Conservation (phyloP, 495 filamentous ascomycete genomes). For the Astrothelium subdiscretum region DNA sequence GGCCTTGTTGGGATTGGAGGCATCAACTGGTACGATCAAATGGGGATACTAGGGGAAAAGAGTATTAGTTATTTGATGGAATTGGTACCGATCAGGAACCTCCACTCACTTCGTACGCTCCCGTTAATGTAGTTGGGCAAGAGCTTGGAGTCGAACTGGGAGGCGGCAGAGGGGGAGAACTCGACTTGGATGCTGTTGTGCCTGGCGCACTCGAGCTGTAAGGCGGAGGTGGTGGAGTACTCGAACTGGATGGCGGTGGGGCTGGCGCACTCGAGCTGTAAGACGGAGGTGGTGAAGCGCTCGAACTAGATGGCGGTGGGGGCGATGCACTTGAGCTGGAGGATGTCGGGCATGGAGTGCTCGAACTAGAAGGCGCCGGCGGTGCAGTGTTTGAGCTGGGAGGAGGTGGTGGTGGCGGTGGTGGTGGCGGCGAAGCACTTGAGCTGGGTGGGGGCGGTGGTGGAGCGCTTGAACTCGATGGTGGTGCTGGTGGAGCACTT, state of each 20-base stretch:
- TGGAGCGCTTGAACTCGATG: background rate
- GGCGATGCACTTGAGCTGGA: background rate
- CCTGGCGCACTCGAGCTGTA: background rate
- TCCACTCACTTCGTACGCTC: background rate
- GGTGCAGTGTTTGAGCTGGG: background rate
- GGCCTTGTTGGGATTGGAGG: conserved; percentile 12
- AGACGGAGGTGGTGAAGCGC: background rate
- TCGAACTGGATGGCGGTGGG: background rate
- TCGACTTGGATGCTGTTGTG: background rate
- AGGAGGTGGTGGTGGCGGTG: background rate
- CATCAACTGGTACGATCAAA: conserved; percentile 24
- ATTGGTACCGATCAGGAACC: background rate
- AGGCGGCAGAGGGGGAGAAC: background rate
- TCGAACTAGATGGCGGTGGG: background rate
- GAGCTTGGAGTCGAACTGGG: background rate
- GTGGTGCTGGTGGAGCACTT: background rate
- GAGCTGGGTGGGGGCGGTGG: background rate
- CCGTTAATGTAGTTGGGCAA: background rate
- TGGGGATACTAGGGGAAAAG: conserved; percentile 12
- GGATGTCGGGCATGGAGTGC: background rate
- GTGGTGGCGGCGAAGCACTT: background rate
- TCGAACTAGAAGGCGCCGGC: background rate
- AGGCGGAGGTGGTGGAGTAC: background rate
- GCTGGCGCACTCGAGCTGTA: background rate
- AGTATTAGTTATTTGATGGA: background rate